phyloP scores from a whole-genome alignment of 257 asterid species.

The Ehretia macrophylla region DNA sequence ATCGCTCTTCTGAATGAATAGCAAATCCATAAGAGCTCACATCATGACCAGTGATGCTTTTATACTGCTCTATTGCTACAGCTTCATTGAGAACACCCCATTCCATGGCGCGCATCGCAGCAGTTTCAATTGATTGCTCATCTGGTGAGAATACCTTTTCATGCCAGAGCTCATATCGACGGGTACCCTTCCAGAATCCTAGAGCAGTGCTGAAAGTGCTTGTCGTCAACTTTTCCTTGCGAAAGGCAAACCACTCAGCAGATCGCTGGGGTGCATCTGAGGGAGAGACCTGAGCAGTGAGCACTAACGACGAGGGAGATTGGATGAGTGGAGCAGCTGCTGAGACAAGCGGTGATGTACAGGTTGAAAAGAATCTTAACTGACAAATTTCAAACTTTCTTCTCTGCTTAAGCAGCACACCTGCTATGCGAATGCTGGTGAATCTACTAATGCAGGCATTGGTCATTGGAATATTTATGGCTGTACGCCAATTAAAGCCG shows the following conservation, averaged over 20 bases:
- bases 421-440: conserved; percentile 40
- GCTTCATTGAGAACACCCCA: conserved; percentile 92
- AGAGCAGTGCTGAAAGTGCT: conserved; percentile 93
- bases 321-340: conserved; percentile 27
- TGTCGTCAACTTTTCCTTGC: conserved; percentile 85
- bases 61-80: conserved; percentile 75
- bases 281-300: conserved; percentile 45
- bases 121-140: conserved; percentile 20
- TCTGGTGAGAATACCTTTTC: conserved; percentile 65
- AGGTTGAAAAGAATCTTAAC: conserved; percentile 46
- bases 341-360: conserved; percentile 37
- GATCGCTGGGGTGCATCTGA: conserved; percentile 81
- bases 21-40: background rate
- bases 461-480: conserved; percentile 35
- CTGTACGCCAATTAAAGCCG: background rate
- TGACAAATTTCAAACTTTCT: conserved; percentile 34
- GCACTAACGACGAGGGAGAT: conserved; percentile 34
- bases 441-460: conserved; percentile 57
- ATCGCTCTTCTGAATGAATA: conserved; percentile 55
- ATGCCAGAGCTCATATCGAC: conserved; percentile 76
- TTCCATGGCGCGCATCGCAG: conserved; percentile 66
- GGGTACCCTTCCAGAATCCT: conserved; percentile 91
- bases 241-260: conserved; percentile 94
- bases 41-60: conserved; percentile 58
- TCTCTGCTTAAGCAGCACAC: conserved; percentile 38